These are phyloP conservation scores for Irpex sp. DNA, from an alignment of 1,284 basidiomycete species.

Conservation along the genomic window DNA sequence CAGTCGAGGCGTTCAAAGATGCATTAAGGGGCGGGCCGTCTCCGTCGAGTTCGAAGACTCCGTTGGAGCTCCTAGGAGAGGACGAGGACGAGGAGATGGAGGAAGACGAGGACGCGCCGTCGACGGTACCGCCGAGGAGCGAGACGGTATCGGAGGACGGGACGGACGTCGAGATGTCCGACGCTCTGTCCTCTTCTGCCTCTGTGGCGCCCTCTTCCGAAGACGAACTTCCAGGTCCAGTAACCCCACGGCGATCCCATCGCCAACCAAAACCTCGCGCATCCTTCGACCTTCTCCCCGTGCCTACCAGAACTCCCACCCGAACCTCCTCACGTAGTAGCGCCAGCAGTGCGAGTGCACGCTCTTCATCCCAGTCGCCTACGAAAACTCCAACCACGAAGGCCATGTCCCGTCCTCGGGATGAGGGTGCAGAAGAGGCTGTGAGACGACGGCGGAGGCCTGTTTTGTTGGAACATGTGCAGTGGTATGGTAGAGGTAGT, in stretches of 20 bases:
- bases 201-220: not conserved
- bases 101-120: not conserved
- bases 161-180: not conserved
- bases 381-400: not conserved
- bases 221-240: not conserved
- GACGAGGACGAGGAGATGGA: not conserved
- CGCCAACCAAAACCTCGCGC: not conserved
- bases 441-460: not conserved
- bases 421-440: not conserved
- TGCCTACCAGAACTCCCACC: not conserved
- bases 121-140: not conserved
- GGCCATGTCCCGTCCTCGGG: not conserved
- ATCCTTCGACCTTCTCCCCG: not conserved
- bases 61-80: not conserved
- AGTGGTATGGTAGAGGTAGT: not conserved
- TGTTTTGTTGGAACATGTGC: not conserved
- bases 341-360: no score
- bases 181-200: not conserved
- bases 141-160: not conserved
- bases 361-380: no score
- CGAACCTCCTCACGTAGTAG: not conserved
- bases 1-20: not conserved
- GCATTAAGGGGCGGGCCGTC: not conserved
- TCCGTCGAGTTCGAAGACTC: not conserved
- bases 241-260: not conserved